Conservation (phyloP, 2,329 filamentous ascomycete species). For the Sporothrix inflata region DNA sequence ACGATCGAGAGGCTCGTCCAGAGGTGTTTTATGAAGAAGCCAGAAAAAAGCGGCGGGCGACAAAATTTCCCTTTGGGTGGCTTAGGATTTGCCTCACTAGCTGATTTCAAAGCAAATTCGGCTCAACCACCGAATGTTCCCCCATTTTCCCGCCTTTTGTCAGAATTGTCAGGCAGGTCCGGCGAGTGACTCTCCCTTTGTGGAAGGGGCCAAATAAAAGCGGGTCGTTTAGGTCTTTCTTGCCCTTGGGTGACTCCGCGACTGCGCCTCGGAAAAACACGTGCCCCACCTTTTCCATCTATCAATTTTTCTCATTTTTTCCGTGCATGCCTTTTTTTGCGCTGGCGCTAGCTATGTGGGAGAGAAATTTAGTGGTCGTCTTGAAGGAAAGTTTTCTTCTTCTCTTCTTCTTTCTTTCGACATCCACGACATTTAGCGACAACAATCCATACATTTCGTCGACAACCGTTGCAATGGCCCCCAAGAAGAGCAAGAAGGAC, state of each 20-base stretch:
- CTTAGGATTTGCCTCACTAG: conserved; percentile 33
- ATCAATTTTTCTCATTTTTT: conserved; percentile 27
- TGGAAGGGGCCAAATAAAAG: conserved; percentile 34
- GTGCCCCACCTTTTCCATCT: conserved; percentile 12
- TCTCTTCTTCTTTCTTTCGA: conserved; percentile 16
- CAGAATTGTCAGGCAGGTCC: conserved; percentile 14
- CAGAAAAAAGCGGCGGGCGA: conserved; percentile 24
- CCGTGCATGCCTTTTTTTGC: background rate
- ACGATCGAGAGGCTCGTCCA: conserved; percentile 20
- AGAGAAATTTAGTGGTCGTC: background rate
- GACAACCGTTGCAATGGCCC: conserved; percentile 60
- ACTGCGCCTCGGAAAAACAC: conserved; percentile 31
- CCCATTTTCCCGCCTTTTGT: conserved; percentile 22
- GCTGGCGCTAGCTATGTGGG: background rate
- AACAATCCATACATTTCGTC: conserved; percentile 41
- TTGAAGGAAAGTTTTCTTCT: background rate
- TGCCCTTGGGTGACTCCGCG: conserved; percentile 30
- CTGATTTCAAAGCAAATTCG: conserved; percentile 60
- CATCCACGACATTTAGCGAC: conserved; percentile 29
- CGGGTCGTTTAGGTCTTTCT: conserved; percentile 45
- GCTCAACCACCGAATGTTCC: conserved; percentile 32
- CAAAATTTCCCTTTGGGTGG: conserved; percentile 20
- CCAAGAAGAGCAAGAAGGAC: conserved; percentile 66
- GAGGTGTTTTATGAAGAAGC: conserved; percentile 9
- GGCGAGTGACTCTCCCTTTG: conserved; percentile 21